Percentiles rank a stretch among this genome's conserved stretches.
phyloP scores from a whole-genome alignment of 208 protist genomes.

The Trypanosoma avium region DNA sequence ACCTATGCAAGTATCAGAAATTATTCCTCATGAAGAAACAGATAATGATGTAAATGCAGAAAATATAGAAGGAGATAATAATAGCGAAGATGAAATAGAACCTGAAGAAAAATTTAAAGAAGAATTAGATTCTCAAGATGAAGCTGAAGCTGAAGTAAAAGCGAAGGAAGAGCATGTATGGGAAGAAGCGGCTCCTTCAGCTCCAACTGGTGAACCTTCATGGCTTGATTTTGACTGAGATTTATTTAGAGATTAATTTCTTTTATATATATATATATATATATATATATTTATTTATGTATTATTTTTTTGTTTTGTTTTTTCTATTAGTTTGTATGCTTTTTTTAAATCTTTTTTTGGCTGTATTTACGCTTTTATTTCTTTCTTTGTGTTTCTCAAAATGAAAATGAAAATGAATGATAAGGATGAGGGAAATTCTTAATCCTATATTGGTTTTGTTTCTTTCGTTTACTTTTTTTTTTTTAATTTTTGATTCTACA shows the following conservation, averaged over 20 bases:
- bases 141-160: not conserved
- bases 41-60: slow-evolving; percentile 3
- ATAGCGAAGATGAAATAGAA: not conserved
- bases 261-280: not conserved
- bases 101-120: not conserved
- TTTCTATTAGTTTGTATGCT: no score
- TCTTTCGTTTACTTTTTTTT: no score
- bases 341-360: no score
- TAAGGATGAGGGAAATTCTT: no score
- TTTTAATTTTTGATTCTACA: no score
- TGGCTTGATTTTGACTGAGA: slow-evolving; percentile 28
- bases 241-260: not conserved
- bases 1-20: no score
- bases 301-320: no score
- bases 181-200: slow-evolving; percentile 6
- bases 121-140: not conserved
- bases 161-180: slow-evolving; percentile 7
- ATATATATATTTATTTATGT: not conserved
- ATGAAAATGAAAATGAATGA: no score
- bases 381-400: no score
- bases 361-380: no score
- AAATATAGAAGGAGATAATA: not conserved
- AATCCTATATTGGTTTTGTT: no score
- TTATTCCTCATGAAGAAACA: slow-evolving; percentile 2
- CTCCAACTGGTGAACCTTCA: slow-evolving; percentile 7